A percentile compares a stretch with the other conserved stretches of the same genome.
These are phyloP conservation scores for Globisporangium echinulatum DNA, from an alignment of 352 stramenopile species.

Conservation along the genomic window DNA sequence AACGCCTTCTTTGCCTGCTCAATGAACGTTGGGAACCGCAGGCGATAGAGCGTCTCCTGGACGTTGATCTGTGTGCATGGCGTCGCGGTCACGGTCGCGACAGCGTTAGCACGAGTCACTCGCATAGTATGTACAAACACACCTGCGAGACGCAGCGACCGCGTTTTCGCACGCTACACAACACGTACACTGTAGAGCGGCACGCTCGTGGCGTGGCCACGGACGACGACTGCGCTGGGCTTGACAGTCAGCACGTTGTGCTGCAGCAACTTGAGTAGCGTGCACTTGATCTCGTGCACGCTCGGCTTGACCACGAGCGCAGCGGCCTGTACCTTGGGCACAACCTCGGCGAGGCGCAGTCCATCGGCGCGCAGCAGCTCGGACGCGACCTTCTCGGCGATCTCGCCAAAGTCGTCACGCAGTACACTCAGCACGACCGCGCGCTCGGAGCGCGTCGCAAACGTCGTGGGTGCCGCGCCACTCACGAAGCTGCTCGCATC, in stretches of 20 bases:
- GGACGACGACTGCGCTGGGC: conserved; percentile 17
- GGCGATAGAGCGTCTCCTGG: conserved; percentile 68
- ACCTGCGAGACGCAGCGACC: too few species aligned
- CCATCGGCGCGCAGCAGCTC: conserved; percentile 64
- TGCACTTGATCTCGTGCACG: conserved; percentile 74
- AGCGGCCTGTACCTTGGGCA: conserved; percentile 46
- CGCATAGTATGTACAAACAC: too few species aligned
- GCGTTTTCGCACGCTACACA: neutral
- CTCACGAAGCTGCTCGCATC: neutral
- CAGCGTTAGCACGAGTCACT: too few species aligned
- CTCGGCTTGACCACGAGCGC: conserved; percentile 28
- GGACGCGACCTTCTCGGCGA: conserved; percentile 49
- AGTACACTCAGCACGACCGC: conserved; percentile 66
- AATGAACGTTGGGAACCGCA: conserved; percentile 83
- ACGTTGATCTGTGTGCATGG: conserved; percentile 52
- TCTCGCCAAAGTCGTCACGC: conserved; percentile 76
- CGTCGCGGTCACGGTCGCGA: too few species aligned
- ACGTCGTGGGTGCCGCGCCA: conserved; percentile 14
- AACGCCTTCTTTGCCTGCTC: conserved; percentile 72
- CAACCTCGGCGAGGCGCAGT: conserved; percentile 57
- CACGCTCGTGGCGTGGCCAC: conserved; percentile 10
- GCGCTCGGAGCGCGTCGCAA: conserved; percentile 69
- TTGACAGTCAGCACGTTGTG: conserved; percentile 79
- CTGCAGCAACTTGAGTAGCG: conserved; percentile 81
- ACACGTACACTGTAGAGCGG: conserved; percentile 14